Base-by-base conservation (phyloP, 768 basidiomycete species). In the Suillus luteus region DNA sequence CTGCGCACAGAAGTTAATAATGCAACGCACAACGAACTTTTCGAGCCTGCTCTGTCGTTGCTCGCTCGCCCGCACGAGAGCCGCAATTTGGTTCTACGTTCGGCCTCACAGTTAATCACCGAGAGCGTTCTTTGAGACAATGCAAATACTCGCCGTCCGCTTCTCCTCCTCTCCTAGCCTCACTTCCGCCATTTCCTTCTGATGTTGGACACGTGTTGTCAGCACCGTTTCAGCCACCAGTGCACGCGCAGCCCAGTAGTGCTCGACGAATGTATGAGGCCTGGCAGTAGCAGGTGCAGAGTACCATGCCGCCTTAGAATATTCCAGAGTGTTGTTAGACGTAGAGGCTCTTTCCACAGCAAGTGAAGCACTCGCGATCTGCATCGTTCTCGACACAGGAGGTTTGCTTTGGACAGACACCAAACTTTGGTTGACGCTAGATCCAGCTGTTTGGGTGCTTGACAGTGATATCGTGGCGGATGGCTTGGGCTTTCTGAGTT, bases 161-260 rank as follows among this genome's bases (percentile, higher is more conserved):
- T 82, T 85, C 63, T 71, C 64, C 58, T 83, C 83, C 66, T 82
- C 82, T 1, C 65, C 68, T 40, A 74, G 69, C 59, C 79, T 75
- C 57, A 85, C 58, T 17, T 71, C 75, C 63, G 74, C 77, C 38
- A 89, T 68, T 55, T 89, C 87, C 12, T 72, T 71, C 49, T 82
- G 80, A 70, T 89, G 86, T 22, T 70, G 73, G 38, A 77, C 76
- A 44, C 80, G 79, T 31, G 82, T 83, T 0, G 80, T 74, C 3
- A 91, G 78, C 44, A 88, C 72, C 2, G 86, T 82, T 70, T 92
- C 90, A 1, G 89, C 89, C 3, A 83, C 80, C 27, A 89, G 67
- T 3, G 90, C 88, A 3, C 90, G 84, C 17, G 83, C 76, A 33
- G 86, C 86, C 90, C 90, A 91, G 69, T 89, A 89, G 64, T 84